Base-by-base conservation (phyloP, 768 basidiomycete species). In the Agrocybe pediades region DNA sequence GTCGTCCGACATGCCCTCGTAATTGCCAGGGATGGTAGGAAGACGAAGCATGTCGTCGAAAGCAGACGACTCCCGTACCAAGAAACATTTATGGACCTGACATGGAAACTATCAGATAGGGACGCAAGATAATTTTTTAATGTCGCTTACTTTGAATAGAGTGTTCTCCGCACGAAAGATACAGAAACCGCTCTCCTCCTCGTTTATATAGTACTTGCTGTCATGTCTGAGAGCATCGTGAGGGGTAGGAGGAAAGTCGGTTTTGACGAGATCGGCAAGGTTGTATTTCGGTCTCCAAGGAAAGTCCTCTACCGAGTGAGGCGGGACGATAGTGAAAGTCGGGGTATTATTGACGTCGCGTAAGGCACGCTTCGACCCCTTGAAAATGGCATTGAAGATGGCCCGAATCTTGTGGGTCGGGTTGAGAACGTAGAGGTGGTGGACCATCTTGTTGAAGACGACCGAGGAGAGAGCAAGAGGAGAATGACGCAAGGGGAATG, bases 101-200 rank as follows among this genome's bases (percentile, higher is more conserved):
- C 49, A 43, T 45, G 29, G 9, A 20, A n/a, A 7, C n/a, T n/a
- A n/a, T n/a, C 13, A 41, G 25, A 41, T 41, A 41, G 6, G 21
- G 9, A n/a, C 21, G 21, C 23, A 54, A 41, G 15, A n/a, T 24
- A 13, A 11, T 30, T 11, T 11, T 9, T 24, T 23, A 21, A 33
- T 9, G 26, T 19, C 11, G 25, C 2, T 39, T 25, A 87, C 87
- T 68, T 81, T 87, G 70, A 88, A 88, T 50, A 88, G 61, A 6
- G 79, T 82, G 60, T 80, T 76, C 62, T 83, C 82, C 13, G 85
- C 82, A 46, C 74, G 74, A 56, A 88, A 75, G n/a, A 85, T 69
- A 60, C 80, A 82, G 58, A 82, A 81, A n/a, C 81, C 83, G 24
- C 78, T 75, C 27, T 71, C 67, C 6, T 58, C 61, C 16, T 69